phyloP scores from a whole-genome alignment of 495 filamentous ascomycete genomes.

The Hyaloscypha hepaticicola region DNA sequence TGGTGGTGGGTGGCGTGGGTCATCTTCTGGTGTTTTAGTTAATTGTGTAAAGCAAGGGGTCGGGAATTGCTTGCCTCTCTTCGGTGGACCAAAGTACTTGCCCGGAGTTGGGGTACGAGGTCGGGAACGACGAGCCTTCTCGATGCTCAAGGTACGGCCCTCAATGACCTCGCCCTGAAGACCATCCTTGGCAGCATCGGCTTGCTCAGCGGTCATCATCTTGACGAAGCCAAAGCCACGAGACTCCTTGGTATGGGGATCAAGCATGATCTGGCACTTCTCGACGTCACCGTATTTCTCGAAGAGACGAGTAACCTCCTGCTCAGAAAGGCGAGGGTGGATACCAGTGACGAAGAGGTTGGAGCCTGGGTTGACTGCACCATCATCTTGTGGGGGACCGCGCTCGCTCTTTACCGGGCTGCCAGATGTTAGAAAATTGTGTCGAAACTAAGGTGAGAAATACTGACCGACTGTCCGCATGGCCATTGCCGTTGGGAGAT shows the following conservation, averaged over 20 bases:
- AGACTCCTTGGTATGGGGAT: conserved; percentile 96
- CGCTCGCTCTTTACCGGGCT: conserved; percentile 49
- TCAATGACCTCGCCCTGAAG: conserved; percentile 94
- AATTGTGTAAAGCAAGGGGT: conserved; percentile 28
- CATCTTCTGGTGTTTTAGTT: conserved; percentile 48
- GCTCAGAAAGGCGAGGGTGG: conserved; percentile 87
- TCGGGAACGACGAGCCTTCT: conserved; percentile 93
- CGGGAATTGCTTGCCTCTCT: conserved; percentile 70
- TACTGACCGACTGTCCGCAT: conserved; percentile 70
- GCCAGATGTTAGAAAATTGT: conserved; percentile 31
- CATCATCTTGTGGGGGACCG: conserved; percentile 67
- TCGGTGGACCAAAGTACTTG: conserved; percentile 98
- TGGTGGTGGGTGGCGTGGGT: conserved; percentile 52
- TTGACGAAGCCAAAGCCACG: conserved; percentile 99
- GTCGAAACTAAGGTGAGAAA: conserved; percentile 38
- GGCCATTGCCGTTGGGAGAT: conserved; percentile 64
- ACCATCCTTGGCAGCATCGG: conserved; percentile 94
- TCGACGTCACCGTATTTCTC: conserved; percentile 98
- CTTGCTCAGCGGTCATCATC: conserved; percentile 90
- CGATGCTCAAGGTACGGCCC: conserved; percentile 94
- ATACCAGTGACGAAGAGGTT: conserved; percentile 99
- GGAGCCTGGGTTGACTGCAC: conserved; percentile 84
- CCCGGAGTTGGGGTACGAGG: conserved; percentile 96
- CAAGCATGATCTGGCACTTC: conserved; percentile 99
- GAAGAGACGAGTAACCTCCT: conserved; percentile 90